These are phyloP conservation scores for Starmerella vaccinii DNA, from an alignment of 805 yeast species.

Conservation along the genomic window DNA sequence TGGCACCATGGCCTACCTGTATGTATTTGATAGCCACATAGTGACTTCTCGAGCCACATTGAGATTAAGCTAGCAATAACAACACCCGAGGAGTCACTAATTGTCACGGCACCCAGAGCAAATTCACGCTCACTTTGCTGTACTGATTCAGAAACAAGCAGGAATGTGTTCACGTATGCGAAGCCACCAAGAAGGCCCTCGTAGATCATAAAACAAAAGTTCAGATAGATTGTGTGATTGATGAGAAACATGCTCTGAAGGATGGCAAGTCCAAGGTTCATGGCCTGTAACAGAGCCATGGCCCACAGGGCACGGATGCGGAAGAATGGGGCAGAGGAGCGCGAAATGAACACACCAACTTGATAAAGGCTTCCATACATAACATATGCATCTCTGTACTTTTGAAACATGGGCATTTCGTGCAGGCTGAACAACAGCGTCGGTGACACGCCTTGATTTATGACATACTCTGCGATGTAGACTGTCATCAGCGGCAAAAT, in stretches of 20 bases:
- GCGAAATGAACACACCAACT: constrained; percentile 80
- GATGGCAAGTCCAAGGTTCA: constrained; percentile 51
- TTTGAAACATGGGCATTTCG: constrained; percentile 50
- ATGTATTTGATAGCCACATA: constrained; percentile 61
- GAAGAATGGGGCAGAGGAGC: constrained; percentile 66
- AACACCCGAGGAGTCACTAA: constrained; percentile 77
- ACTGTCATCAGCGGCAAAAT: constrained; percentile 81
- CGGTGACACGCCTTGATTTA: constrained; percentile 87
- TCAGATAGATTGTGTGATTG: constrained; percentile 49
- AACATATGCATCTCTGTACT: constrained; percentile 79
- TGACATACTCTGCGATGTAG: constrained; percentile 74
- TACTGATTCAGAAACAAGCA: constrained; percentile 56
- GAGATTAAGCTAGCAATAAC: constrained; percentile 71
- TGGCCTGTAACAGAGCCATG: constrained; percentile 54
- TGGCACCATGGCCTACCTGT: constrained; percentile 74
- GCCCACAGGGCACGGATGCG: constrained; percentile 50
- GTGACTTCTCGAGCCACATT: constrained; percentile 57
- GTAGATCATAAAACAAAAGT: constrained; percentile 59
- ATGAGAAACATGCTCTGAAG: constrained; percentile 53
- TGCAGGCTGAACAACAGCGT: constrained; percentile 70
- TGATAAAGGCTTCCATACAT: constrained; percentile 85
- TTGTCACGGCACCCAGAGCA: constrained; percentile 71
- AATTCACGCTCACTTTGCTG: constrained; percentile 52
- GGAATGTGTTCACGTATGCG: constrained; percentile 79
- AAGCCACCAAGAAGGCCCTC: constrained; percentile 87